Evolutionary conservation across 768 basidiomycete species (phyloP).

Genomic region (Phanerodontia chrysosporium): DNA sequence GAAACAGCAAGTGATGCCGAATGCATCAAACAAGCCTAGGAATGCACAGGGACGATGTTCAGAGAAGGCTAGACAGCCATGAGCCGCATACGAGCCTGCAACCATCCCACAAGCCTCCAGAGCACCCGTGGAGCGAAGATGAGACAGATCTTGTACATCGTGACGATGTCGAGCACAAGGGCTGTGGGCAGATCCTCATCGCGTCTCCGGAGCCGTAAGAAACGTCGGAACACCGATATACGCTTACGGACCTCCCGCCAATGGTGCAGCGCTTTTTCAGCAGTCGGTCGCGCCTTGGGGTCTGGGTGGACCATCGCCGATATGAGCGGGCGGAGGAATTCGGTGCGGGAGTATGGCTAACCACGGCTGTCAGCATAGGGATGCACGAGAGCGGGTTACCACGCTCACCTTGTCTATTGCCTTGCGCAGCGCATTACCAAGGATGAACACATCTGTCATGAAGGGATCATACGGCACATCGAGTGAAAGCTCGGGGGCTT

Average conservation of each 20-base stretch:
- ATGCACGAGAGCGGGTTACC: neutral
- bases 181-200: too few species aligned
- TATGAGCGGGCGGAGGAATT: neutral
- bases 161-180: too few species aligned
- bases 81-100: too few species aligned
- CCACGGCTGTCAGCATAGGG: too few species aligned
- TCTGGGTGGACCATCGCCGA: neutral
- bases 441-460: slow-evolving; percentile 20
- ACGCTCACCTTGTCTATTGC: slow-evolving; percentile 10
- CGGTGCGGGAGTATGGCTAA: neutral
- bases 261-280: neutral
- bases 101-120: too few species aligned
- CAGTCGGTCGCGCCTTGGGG: neutral
- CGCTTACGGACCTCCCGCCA: neutral
- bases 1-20: too few species aligned
- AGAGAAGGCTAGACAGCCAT: too few species aligned
- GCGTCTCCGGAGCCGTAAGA: neutral
- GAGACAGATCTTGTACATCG: too few species aligned
- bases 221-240: neutral
- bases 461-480: slow-evolving; percentile 22
- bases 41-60: too few species aligned
- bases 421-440: slow-evolving; percentile 16
- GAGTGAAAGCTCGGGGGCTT: slow-evolving; percentile 17
- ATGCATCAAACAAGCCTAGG: too few species aligned
- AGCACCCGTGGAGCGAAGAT: too few species aligned